Percentiles rank a stretch among this genome's conserved stretches.
phyloP scores from a whole-genome alignment of 441 rosid species.

The Bocquillonia castaneifolia region DNA sequence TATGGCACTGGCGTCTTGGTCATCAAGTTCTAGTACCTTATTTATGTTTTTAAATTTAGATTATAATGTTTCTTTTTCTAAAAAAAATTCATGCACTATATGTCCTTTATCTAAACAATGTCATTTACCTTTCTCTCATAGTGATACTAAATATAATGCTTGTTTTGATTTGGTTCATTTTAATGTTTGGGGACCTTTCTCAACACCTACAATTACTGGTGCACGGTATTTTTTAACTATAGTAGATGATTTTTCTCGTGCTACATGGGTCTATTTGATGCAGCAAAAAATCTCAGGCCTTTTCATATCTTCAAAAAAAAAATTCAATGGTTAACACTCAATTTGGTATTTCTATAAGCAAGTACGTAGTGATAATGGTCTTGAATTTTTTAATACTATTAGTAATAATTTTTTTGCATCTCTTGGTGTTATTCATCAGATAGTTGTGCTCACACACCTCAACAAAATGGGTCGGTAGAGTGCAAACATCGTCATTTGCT shows the following conservation, averaged over 20 bases:
- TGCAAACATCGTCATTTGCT: background rate
- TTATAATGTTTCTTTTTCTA: background rate
- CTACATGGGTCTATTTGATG: background rate
- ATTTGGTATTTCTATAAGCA: background rate
- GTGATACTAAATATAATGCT: background rate
- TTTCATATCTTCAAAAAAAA: background rate
- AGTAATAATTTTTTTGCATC: background rate
- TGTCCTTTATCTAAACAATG: background rate
- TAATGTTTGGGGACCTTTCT: background rate
- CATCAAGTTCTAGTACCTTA: conserved; percentile 2
- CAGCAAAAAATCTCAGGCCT: background rate
- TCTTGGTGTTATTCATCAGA: conserved; percentile 1
- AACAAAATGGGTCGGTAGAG: background rate
- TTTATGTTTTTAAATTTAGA: background rate
- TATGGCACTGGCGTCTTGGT: conserved; percentile 1
- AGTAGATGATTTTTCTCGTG: background rate
- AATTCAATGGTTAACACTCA: background rate
- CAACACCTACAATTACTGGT: background rate
- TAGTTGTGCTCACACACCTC: background rate
- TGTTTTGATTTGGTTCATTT: background rate
- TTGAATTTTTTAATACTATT: background rate
- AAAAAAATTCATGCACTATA: background rate
- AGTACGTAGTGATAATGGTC: background rate
- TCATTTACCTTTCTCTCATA: background rate
- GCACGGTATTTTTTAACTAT: background rate